Percentiles rank a stretch among this genome's conserved stretches.
Evolutionary conservation across 768 basidiomycete species (phyloP).

Genomic region (Collybia mongolica): DNA sequence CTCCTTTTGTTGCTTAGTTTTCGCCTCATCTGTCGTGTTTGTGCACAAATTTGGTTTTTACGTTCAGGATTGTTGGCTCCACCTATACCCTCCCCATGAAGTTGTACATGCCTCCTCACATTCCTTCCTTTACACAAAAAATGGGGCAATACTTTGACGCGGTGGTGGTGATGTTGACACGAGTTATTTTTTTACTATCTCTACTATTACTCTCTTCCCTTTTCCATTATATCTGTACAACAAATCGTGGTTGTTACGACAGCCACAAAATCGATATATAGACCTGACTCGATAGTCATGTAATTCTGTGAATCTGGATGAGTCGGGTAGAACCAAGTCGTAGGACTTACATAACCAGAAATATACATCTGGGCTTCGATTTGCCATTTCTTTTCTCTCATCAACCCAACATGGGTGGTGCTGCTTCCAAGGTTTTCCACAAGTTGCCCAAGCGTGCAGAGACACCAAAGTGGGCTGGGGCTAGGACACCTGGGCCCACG

Average conservation of each 20-base stretch:
- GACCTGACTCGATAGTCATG: conserved; percentile 19
- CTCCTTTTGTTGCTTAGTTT: conserved; percentile 28
- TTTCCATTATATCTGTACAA: conserved; percentile 39
- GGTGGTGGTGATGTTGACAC: conserved; percentile 34
- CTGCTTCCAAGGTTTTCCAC: conserved; percentile 59
- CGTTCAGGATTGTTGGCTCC: conserved; percentile 27
- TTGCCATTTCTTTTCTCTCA: background rate
- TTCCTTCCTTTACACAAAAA: conserved; percentile 27
- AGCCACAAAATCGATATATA: conserved; percentile 32
- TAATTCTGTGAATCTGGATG: conserved; percentile 10
- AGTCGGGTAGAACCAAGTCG: too few relatives aligned
- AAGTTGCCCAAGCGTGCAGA: conserved; percentile 49
- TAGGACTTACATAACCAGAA: too few relatives aligned
- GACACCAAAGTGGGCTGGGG: conserved; percentile 48
- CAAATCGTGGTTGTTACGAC: conserved; percentile 35
- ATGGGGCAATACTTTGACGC: conserved; percentile 14
- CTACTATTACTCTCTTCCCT: conserved; percentile 25
- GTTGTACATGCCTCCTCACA: conserved; percentile 30
- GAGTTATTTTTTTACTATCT: conserved; percentile 29
- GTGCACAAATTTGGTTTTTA: conserved; percentile 35
- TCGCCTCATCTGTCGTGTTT: conserved; percentile 26
- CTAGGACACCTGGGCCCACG: conserved; percentile 30
- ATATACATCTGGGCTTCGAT: too few relatives aligned
- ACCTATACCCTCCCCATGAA: conserved; percentile 34
- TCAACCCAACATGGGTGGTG: conserved; percentile 50